A percentile compares a stretch with the other conserved stretches of the same genome.
Conservation (phyloP, 768 basidiomycete species). For the Galerina marginata region DNA sequence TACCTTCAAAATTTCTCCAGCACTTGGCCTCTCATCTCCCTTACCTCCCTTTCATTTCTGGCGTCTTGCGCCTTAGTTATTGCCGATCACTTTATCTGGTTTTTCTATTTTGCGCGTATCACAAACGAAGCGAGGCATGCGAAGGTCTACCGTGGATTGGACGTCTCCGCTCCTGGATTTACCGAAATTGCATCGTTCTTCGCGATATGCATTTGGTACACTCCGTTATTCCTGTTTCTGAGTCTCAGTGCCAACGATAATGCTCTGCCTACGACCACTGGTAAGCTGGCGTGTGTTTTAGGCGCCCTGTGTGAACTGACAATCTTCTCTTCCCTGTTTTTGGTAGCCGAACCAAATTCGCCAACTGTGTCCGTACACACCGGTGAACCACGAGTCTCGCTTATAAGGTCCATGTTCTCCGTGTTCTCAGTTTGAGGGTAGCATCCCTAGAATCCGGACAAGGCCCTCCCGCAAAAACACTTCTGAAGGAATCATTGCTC, state of each 20-base stretch:
- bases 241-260: conserved; percentile 98
- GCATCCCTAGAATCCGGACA: conserved; percentile 47
- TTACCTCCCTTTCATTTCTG: conserved; percentile 84
- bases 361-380: conserved; percentile 38
- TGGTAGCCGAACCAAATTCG: conserved; percentile 46
- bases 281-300: conserved; percentile 33
- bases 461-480: conserved; percentile 49
- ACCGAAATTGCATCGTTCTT: conserved; percentile 86
- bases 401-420: conserved; percentile 71
- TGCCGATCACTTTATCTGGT: conserved; percentile 93
- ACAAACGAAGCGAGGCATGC: conserved; percentile 67
- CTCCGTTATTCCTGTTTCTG: conserved; percentile 93
- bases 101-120: conserved; percentile 87
- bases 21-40: conserved; percentile 92
- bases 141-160: conserved; percentile 50
- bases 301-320: not conserved
- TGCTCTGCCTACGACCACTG: conserved; percentile 78
- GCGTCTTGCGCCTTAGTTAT: conserved; percentile 87
- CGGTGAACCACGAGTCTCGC: conserved; percentile 52
- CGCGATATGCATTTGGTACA: conserved; percentile 84
- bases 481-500: conserved; percentile 75
- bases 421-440: conserved; percentile 46
- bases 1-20: conserved; percentile 93
- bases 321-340: not conserved
- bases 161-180: conserved; percentile 52